Evolutionary conservation across 192 early-diverging fungal genomes (phyloP).

Genomic region (Anaeromyces robustus): DNA sequence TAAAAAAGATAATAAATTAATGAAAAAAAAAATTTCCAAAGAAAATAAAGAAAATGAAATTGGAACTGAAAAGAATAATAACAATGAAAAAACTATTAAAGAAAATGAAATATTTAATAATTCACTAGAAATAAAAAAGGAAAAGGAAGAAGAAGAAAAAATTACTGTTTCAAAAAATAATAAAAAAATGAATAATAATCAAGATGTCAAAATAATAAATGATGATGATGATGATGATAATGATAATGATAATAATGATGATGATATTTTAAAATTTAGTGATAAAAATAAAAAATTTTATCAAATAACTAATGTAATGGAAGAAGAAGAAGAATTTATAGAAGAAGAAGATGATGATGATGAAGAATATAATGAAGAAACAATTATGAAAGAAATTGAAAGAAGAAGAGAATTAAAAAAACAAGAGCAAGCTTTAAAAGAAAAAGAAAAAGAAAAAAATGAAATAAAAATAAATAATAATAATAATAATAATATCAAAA

Average conservation of each 20-base stretch:
- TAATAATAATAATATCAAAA: neutral
- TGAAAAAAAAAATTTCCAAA: neutral
- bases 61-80: too few species aligned
- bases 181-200: too few species aligned
- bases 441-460: neutral
- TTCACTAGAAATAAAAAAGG: too few species aligned
- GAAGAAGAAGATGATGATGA: neutral
- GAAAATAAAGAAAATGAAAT: too few species aligned
- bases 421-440: neutral
- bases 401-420: neutral
- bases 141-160: too few species aligned
- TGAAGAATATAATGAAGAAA: neutral
- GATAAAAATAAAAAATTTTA: neutral
- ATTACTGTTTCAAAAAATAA: too few species aligned
- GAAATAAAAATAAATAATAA: too few species aligned
- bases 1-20: neutral
- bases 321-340: neutral
- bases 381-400: neutral
- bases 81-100: too few species aligned
- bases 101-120: too few species aligned
- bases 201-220: too few species aligned
- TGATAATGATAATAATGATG: neutral
- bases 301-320: neutral
- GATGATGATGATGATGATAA: neutral
- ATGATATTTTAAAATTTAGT: neutral